Evolutionary conservation across 208 protist species (phyloP).

Genomic region (Trypanosoma conorhini): DNA sequence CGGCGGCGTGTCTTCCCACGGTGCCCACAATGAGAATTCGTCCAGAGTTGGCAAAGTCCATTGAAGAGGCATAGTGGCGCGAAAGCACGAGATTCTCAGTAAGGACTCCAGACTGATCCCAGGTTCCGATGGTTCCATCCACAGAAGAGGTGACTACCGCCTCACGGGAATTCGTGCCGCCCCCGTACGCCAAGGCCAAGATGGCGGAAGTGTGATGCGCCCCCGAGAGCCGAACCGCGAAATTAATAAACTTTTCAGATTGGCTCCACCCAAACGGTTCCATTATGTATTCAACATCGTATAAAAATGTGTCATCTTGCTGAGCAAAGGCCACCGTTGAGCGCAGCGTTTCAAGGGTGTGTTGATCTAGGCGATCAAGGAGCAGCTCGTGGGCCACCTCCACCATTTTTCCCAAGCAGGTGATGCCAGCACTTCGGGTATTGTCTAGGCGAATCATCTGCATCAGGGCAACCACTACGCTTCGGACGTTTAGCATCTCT

Average conservation of each 20-base stretch:
- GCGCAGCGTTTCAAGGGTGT: slow-evolving; percentile 50
- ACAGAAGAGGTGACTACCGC: slow-evolving; percentile 83
- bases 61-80: slow-evolving; percentile 82
- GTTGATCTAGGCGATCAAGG: slow-evolving; percentile 49
- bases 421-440: slow-evolving; percentile 82
- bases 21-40: slow-evolving; percentile 76
- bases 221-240: slow-evolving; percentile 54
- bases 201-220: slow-evolving; percentile 66
- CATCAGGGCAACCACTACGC: slow-evolving; percentile 50
- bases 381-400: slow-evolving; percentile 70
- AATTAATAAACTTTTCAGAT: slow-evolving; percentile 50
- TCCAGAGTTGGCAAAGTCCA: slow-evolving; percentile 78
- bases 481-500: slow-evolving; percentile 70
- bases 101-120: slow-evolving; percentile 64
- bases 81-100: slow-evolving; percentile 77
- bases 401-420: slow-evolving; percentile 84
- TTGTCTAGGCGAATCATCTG: slow-evolving; percentile 75
- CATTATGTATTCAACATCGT: slow-evolving; percentile 91
- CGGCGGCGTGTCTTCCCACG: slow-evolving; percentile 44
- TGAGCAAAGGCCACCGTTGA: slow-evolving; percentile 54
- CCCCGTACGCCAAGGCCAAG: slow-evolving; percentile 69
- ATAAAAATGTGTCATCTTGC: slow-evolving; percentile 78
- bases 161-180: slow-evolving; percentile 49
- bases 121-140: slow-evolving; percentile 83
- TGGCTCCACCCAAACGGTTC: slow-evolving; percentile 79